A percentile compares a stretch with the other conserved stretches of the same genome.
phyloP scores from a whole-genome alignment of 2,329 filamentous ascomycete genomes.

The Calonectria ilicicola region DNA sequence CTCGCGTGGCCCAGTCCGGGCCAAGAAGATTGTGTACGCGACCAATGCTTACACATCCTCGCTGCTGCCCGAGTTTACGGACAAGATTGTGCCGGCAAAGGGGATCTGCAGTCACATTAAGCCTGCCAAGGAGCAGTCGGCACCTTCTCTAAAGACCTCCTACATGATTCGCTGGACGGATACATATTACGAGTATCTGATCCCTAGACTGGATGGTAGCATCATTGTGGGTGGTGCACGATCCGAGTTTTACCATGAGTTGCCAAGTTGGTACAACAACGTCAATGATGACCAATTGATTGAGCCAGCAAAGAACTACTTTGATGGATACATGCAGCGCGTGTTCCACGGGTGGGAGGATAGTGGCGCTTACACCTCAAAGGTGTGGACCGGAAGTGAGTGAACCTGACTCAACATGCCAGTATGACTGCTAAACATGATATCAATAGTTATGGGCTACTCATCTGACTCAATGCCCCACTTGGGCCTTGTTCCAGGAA shows the following conservation, averaged over 20 bases:
- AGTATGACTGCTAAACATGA: background rate
- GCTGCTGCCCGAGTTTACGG: slow-evolving; percentile 13
- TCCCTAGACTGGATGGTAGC: slow-evolving; percentile 17
- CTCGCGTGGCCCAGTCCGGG: slow-evolving; percentile 2
- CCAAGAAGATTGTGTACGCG: slow-evolving; percentile 14
- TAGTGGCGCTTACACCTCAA: slow-evolving; percentile 16
- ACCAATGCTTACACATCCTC: slow-evolving; percentile 47
- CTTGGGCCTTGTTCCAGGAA: slow-evolving; percentile 55
- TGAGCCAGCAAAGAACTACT: slow-evolving; percentile 18
- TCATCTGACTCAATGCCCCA: slow-evolving; percentile 56
- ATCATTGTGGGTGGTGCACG: slow-evolving; percentile 22
- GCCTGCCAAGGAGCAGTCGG: slow-evolving; percentile 4
- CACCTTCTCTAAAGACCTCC: slow-evolving; percentile 4
- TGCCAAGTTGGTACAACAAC: slow-evolving; percentile 21
- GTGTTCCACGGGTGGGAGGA: slow-evolving; percentile 20
- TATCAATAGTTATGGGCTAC: slow-evolving; percentile 54
- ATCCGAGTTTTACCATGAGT: slow-evolving; percentile 17
- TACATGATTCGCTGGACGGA: slow-evolving; percentile 23
- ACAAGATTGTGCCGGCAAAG: slow-evolving; percentile 8
- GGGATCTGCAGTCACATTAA: slow-evolving; percentile 21
- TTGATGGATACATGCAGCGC: slow-evolving; percentile 23
- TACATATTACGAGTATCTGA: slow-evolving; percentile 17
- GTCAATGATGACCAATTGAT: slow-evolving; percentile 20
- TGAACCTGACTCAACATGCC: background rate
- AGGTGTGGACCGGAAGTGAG: slow-evolving; percentile 21